phyloP scores from a whole-genome alignment of 345 rosid genomes.

The Physaria fendleri region DNA sequence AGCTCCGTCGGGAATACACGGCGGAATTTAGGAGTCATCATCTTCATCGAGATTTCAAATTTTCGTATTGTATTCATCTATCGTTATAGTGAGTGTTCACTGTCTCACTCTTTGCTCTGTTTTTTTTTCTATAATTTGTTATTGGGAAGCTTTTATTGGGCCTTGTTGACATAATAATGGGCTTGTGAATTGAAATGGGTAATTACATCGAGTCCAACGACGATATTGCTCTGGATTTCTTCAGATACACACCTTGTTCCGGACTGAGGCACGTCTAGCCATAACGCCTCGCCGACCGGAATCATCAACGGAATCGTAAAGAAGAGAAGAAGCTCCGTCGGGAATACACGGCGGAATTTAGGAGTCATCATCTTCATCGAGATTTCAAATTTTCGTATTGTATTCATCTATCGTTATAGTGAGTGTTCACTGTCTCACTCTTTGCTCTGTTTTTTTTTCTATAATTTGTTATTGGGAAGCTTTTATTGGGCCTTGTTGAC shows the following conservation, averaged over 20 bases:
- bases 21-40: background rate
- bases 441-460: background rate
- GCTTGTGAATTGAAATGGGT: too few relatives aligned
- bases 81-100: too few relatives aligned
- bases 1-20: background rate
- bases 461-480: too few relatives aligned
- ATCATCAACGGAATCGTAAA: background rate
- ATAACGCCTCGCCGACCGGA: constrained; percentile 45
- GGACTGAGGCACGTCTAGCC: constrained; percentile 66
- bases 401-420: constrained; percentile 11
- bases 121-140: too few relatives aligned
- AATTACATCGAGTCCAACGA: too few relatives aligned
- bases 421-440: too few relatives aligned
- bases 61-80: background rate
- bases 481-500: too few relatives aligned
- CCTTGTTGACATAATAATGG: too few relatives aligned
- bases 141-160: too few relatives aligned
- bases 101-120: constrained; percentile 2
- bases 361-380: constrained; percentile 9
- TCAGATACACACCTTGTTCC: constrained; percentile 96
- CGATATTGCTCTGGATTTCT: constrained; percentile 78
- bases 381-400: background rate
- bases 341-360: background rate
- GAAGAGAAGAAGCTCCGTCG: background rate
- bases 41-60: constrained; percentile 12